phyloP scores from a whole-genome alignment of 1,139 yeast species.

The Yamadazyma sp. region DNA sequence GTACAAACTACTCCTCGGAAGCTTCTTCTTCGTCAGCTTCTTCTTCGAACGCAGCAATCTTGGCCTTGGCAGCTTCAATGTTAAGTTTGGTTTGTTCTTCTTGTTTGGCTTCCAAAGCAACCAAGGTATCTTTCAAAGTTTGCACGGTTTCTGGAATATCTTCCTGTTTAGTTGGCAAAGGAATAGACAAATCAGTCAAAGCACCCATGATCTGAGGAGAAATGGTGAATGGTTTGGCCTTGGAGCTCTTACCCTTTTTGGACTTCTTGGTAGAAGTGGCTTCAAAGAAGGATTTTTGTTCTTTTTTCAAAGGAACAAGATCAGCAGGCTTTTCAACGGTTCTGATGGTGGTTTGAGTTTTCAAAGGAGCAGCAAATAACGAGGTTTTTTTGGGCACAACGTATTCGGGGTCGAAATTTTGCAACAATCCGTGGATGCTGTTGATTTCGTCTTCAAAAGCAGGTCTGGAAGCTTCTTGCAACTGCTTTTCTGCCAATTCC shows the following conservation, averaged over 20 bases:
- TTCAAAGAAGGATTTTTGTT: constrained; percentile 57
- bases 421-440: constrained; percentile 69
- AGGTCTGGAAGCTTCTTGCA: constrained; percentile 73
- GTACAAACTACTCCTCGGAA: constrained; percentile 14
- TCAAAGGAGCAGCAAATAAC: constrained; percentile 27
- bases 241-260: constrained; percentile 39
- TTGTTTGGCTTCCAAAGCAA: constrained; percentile 69
- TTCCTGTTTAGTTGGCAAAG: constrained; percentile 77
- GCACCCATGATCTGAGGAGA: constrained; percentile 81
- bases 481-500: constrained; percentile 64
- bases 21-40: constrained; percentile 33
- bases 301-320: constrained; percentile 63
- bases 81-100: constrained; percentile 79
- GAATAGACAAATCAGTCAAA: constrained; percentile 72
- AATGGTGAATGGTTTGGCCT: constrained; percentile 56
- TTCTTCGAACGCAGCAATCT: constrained; percentile 63
- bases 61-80: constrained; percentile 72
- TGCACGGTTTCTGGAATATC: constrained; percentile 69
- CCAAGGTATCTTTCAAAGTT: constrained; percentile 72
- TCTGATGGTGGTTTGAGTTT: constrained; percentile 38
- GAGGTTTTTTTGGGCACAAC: constrained; percentile 54
- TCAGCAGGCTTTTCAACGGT: constrained; percentile 62
- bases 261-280: constrained; percentile 51
- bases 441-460: constrained; percentile 79
- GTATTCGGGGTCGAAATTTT: constrained; percentile 76